Percentiles rank a stretch among this genome's conserved stretches.
Conservation (phyloP, 495 filamentous ascomycete species). For the Neurospora sp. region DNA sequence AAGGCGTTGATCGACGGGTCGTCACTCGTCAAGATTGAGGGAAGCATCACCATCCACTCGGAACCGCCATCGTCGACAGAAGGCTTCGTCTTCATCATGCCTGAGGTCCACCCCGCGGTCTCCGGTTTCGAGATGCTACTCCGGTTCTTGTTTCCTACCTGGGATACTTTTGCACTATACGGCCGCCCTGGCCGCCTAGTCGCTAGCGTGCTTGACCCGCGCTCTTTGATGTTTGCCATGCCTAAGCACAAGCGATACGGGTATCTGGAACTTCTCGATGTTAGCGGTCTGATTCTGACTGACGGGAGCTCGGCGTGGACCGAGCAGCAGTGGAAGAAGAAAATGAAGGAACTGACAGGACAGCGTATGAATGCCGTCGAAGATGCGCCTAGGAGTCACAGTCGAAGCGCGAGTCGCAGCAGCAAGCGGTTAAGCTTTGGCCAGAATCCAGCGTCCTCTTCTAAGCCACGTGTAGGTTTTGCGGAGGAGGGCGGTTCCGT, state of each 20-base stretch:
- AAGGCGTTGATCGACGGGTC: constrained; percentile 90
- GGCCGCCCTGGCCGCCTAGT: constrained; percentile 81
- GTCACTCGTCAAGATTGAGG: constrained; percentile 89
- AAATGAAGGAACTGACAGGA: constrained; percentile 84
- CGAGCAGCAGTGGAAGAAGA: constrained; percentile 82
- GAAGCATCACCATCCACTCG: constrained; percentile 75
- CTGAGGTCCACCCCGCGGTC: constrained; percentile 81
- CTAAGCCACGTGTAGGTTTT: constrained; percentile 47
- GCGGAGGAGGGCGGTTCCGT: constrained; percentile 49
- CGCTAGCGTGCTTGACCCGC: constrained; percentile 73
- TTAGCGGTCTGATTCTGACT: constrained; percentile 64
- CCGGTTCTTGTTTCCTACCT: constrained; percentile 88
- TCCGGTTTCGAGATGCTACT: constrained; percentile 95
- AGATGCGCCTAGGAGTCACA: constrained; percentile 40
- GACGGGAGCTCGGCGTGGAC: constrained; percentile 70
- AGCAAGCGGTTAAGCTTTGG: constrained; percentile 60
- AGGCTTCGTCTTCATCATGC: constrained; percentile 97
- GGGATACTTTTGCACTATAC: constrained; percentile 87
- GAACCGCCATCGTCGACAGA: constrained; percentile 63
- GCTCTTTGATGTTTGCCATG: constrained; percentile 97
- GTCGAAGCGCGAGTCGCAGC: constrained; percentile 49
- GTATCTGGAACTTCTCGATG: constrained; percentile 82
- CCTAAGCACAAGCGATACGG: constrained; percentile 80
- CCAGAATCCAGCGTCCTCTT: constrained; percentile 16
- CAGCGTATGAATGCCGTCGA: constrained; percentile 54